Evolutionary conservation across 768 basidiomycete species (phyloP), one percentile per base, ranked within the genome.

Genomic region (Psilocybe azurescens): DNA sequence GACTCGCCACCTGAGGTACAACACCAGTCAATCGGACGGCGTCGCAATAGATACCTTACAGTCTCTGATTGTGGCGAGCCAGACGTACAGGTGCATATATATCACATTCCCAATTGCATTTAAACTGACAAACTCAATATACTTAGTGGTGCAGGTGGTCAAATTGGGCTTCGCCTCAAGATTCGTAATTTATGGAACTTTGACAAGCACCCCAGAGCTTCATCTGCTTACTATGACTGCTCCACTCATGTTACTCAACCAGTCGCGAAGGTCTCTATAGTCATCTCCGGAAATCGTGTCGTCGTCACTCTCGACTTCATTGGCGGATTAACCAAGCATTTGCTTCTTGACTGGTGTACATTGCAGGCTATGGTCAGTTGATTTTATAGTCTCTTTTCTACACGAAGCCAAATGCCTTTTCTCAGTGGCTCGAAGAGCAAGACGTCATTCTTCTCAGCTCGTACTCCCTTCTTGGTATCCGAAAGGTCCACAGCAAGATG

Each of bases 151-250:
- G 73, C 79, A 62, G 77, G 75, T 62, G 81, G 80, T 29, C 74
- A 77, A 30, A 72, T 80, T 52, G 74, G 74, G 24, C 69, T 85
- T 10, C 78, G 80, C 48, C 68, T 89, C 64, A 84, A 84, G 63
- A 78, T 89, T 60, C 82, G 85, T 61, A 77, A 86, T 68, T 71
- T 88, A 54, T 83, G 81, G 76, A 77, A 76, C n/a, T 85, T 84
- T 60, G 81, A 78, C 58, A 84, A 84, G 66, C 86, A 89, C 67
- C 75, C 81, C 32, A 75, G 72, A 53, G 81, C 84, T 30, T 70
- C 69, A 41, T 71, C 74, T 10, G 69, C 78, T 36, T 74, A 73
- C 38, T 83, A 80, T 61, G 81, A 83, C 48, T 79, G 81, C 61
- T 72, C 69, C 29, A 77, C 76, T 16, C 80, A 78, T 56, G 63